Evolutionary conservation across 2,329 filamentous ascomycete species (phyloP), one percentile per base, ranked within the genome.

Genomic region (Teratosphaeria epicoccoides): DNA sequence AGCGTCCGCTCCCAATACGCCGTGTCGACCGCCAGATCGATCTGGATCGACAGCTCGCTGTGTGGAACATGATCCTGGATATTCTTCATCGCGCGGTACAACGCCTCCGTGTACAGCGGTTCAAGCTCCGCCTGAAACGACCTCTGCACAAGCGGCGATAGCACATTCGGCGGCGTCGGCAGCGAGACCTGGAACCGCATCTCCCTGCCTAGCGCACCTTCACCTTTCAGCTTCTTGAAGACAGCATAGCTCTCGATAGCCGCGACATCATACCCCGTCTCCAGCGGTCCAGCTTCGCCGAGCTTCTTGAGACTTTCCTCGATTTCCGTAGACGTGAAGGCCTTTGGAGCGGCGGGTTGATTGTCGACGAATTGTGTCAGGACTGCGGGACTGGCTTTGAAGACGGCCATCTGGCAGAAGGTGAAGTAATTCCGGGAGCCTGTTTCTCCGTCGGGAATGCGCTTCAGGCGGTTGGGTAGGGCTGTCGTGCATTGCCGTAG

Each of bases 361-460:
- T 64, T 63, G 50, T 56, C 43, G 12, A 49, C 49, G 52, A 62
- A 63, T 46, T 59, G 47, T n/a, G 55, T 57, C 50, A 51, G 50
- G 54, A 63, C 56, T 12, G 55, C 47, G 2, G 61, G 60, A 24
- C 57, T 58, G 6, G 50, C 54, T 24, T 51, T 45, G 57, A 72
- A 70, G 23, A 65, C 53, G 12, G 54, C 47, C 24, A 56, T 51
- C 55, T 71, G 71, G 57, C 63, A 73, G 29, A 49, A 48, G 12
- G 68, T 63, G 49, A 67, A 72, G 25, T 57, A 60, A 7, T 62
- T 46, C 24, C 71, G 63, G 40, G 63, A 44, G 12, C 62, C 68
- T 6, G 69, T 68, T 55, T 74, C 71, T 46, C 71, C 71, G 55
- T 74, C 72, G 2, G 71, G 70, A 3, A 74, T 65, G 28, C 65